Conservation (phyloP, 2,329 filamentous ascomycete genomes). For the Tolypocladium endophyticum region DNA sequence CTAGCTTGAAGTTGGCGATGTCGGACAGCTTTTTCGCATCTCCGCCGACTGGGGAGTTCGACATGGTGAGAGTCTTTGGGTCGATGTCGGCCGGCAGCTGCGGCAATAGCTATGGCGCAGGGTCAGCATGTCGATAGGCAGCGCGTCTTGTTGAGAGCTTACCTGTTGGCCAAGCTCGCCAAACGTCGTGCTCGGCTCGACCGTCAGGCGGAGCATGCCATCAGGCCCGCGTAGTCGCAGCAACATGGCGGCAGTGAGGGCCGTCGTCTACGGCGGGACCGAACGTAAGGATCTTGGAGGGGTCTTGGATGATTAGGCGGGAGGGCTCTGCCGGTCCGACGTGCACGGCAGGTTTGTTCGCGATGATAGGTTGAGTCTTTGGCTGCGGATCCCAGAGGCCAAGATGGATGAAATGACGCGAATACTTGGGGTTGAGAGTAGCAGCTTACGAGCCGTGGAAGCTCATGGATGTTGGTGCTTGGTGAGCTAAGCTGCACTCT, state of each 20-base stretch:
- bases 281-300: neutral
- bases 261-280: neutral
- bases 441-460: conserved; percentile 1
- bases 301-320: neutral
- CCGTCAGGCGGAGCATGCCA: conserved; percentile 78
- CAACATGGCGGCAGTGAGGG: conserved; percentile 49
- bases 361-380: neutral
- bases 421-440: neutral
- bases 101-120: conserved; percentile 38
- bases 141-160: conserved; percentile 2
- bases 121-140: neutral
- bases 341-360: neutral
- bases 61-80: conserved; percentile 47
- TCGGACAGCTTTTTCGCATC: conserved; percentile 50
- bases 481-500: neutral
- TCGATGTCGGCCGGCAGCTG: conserved; percentile 54
- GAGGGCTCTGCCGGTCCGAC: neutral
- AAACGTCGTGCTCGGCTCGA: conserved; percentile 68
- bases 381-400: neutral
- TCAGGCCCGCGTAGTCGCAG: conserved; percentile 83
- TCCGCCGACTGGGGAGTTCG: conserved; percentile 47
- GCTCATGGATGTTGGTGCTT: conserved; percentile 5
- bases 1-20: conserved; percentile 43
- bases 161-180: conserved; percentile 46
- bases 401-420: neutral